Base-by-base conservation (phyloP, 768 basidiomycete genomes). In the Chalciporus chontae region DNA sequence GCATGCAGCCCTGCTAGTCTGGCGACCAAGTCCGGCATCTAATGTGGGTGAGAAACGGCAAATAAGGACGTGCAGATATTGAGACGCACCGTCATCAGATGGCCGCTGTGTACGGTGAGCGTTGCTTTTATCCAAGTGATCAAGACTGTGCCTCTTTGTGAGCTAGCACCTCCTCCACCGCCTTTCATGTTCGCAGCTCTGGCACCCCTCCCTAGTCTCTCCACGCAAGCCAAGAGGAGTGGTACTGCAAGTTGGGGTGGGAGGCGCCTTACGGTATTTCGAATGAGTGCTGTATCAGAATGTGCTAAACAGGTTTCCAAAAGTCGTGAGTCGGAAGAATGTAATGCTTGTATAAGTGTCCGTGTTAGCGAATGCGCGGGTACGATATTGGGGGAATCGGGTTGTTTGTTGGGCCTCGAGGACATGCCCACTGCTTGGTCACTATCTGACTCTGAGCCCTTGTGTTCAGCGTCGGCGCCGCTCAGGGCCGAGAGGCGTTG, bases 21-120 rank as follows among this genome's bases (percentile, higher is more conserved):
- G 31, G 85, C 80, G 18, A 97, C 90, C 13, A 99, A 77, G 56
- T 94, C 91, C 5, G 95, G 95, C 69, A 97, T 87, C 94, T 97
- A 43, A 5, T 44, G 45, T 14, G 18, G 37, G 48, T 54, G 23
- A 67, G 50, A 51, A 48, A 24, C 18, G 43, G 37, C 14, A 43
- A 48, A 54, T 24, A 24, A 26, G 26, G 27, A 32, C n/a, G n/a
- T 26, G 26, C 17, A 37, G 40, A 47, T 23, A 45, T 45, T 32
- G 27, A 46, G 36, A 78, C 88, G 58, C 62, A 95, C 94, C 32
- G 94, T 95, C 85, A 97, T 90, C 47, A 99, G 78, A 67, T 97
- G 86, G 0, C 88, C 87, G 41, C 91, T 87, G 67, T 97, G 93
- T 13, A 92, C 77, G 13, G 85, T 77, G 46, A 99, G 73, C 5